These are phyloP conservation scores for Linnemannia elongata DNA, from an alignment of 192 early-diverging fungal species.

Conservation along the genomic window DNA sequence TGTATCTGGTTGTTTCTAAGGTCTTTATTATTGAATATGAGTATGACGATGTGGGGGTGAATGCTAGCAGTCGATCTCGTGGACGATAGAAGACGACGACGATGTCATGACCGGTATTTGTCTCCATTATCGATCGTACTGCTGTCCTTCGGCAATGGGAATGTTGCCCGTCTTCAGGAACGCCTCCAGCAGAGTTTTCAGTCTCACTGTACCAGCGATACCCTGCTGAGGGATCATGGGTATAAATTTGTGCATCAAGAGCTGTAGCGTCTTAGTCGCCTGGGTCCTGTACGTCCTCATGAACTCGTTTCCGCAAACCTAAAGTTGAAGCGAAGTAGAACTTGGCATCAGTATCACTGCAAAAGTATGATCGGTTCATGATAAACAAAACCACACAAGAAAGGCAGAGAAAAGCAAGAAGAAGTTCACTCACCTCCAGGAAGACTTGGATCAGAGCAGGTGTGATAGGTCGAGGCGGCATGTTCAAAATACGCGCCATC, in stretches of 20 bases:
- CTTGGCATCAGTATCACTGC: no score
- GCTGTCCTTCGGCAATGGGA: constrained; percentile 29
- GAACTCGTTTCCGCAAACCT: constrained; percentile 40
- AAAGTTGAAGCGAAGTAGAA: neutral
- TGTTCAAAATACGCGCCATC: constrained; percentile 77
- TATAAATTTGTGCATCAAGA: constrained; percentile 25
- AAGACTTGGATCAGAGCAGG: constrained; percentile 72
- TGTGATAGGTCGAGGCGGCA: constrained; percentile 75
- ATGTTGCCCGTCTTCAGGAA: constrained; percentile 26
- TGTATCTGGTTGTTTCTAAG: neutral
- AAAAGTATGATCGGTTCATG: no score
- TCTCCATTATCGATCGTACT: constrained; percentile 7
- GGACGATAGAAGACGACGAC: neutral
- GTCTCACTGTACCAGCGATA: constrained; percentile 26
- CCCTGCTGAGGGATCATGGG: constrained; percentile 37
- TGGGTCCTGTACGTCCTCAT: constrained; percentile 32
- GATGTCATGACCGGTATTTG: neutral
- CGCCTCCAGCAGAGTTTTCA: constrained; percentile 28
- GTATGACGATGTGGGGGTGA: neutral
- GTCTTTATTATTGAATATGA: neutral
- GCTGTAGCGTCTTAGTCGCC: constrained; percentile 28
- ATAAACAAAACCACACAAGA: no score
- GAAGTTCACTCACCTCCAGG: constrained; percentile 61
- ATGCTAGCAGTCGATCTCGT: neutral
- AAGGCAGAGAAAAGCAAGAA: no score